Evolutionary conservation across 441 rosid species (phyloP), one percentile per base, ranked within the genome.

Genomic region (Corymbia calophylla): DNA sequence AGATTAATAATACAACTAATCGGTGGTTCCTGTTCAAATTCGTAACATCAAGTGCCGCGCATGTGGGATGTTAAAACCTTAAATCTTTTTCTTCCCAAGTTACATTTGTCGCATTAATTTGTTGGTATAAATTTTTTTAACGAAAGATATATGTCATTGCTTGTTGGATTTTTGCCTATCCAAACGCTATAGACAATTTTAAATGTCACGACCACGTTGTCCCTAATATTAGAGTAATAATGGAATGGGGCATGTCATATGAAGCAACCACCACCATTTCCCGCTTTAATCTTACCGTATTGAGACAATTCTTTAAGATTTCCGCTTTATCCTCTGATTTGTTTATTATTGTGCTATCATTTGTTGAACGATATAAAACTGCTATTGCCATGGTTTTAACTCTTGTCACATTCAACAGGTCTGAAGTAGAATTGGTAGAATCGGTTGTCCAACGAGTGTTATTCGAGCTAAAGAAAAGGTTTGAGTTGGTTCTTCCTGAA

Each of bases 401-500:
- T 7, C 7, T 18, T 54, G 55, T 16, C 19, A 53, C 19, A 53
- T 53, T 53, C 16, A 7, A 54, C 25, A 54, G 4, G 58, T 54
- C 25, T 7, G 58, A 54, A 54, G 58, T 19, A 54, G 58, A 54
- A 54, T 54, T 54, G 58, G 0, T 54, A 19, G 19, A 54, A 54
- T 54, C 1, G 0, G 58, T 54, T 8, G 58, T 54, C 58, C 58
- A 8, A 54, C 0, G 19, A 18, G 9, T 54, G 58, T 54, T 19
- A 10, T 19, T 7, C 25, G 4, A 54, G 58, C 23, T 1, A 9
- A 19, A 19, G 58, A 54, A 54, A 54, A 19, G 3, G 0, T 54
- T 54, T 4, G 0, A 54, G 0, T 54, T 54, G 58, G 25, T 54
- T 54, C 0, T 19, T 54, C 58, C 0, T 54, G 25, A 54, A 2